These are phyloP conservation scores for Carallia pectinifolia DNA, from an alignment of 345 rosid species.

Conservation along the genomic window DNA sequence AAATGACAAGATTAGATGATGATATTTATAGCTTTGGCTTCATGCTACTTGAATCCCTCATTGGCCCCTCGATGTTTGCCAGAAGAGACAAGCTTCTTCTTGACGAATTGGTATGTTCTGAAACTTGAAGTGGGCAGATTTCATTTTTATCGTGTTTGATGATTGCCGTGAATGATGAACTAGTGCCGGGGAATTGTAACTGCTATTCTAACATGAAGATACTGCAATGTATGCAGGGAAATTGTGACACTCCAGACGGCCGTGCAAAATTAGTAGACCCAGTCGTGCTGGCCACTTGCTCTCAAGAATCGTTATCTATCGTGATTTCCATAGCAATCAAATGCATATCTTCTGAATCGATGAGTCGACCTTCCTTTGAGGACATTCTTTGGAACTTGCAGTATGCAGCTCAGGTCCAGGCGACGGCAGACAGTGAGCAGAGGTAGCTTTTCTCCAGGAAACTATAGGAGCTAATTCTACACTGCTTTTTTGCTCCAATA, in stretches of 20 bases:
- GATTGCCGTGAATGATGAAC: neutral
- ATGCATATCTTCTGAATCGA: constrained; percentile 42
- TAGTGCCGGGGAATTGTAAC: too few relatives aligned
- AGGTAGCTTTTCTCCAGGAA: neutral
- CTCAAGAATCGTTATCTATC: constrained; percentile 39
- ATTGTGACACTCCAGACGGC: constrained; percentile 33
- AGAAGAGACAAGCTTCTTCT: constrained; percentile 25
- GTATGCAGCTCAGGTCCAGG: constrained; percentile 54
- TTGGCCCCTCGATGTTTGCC: constrained; percentile 28
- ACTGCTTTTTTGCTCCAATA: too few relatives aligned
- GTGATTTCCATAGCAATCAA: constrained; percentile 45
- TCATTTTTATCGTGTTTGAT: neutral
- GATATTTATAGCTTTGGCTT: constrained; percentile 49
- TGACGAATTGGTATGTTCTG: constrained; percentile 35
- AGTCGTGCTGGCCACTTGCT: constrained; percentile 34
- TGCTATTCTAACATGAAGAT: neutral
- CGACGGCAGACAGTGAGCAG: constrained; percentile 32
- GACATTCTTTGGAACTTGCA: constrained; percentile 56
- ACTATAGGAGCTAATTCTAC: too few relatives aligned
- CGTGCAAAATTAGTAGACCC: constrained; percentile 35
- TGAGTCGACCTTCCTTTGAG: constrained; percentile 48
- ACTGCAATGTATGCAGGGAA: constrained; percentile 31
- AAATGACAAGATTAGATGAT: constrained; percentile 42
- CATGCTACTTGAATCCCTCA: constrained; percentile 41
- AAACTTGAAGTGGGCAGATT: neutral